Base-by-base conservation (phyloP, 345 rosid species). In the Corymbia maculata region DNA sequence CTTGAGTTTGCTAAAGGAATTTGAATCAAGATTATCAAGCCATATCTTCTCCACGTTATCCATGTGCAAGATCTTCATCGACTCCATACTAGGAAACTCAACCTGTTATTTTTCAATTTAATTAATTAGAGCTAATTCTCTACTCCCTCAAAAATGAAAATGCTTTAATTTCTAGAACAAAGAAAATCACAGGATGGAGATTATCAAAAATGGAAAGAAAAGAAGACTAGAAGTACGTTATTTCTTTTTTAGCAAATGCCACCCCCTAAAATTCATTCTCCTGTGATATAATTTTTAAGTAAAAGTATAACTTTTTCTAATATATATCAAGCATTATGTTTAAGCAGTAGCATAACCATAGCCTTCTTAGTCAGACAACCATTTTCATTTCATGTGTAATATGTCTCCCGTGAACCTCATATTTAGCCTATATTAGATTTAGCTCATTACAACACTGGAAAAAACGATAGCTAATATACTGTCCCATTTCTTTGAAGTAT, bases 341-440 rank as follows among this genome's bases (percentile, higher is more conserved):
- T 66, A 1, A 8, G 22, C 0, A 15, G 2, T 68, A 30, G 12
- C 42, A 3, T 68, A 11, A 61, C 16, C 32, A 28, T 28, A 61
- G 7, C 4, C 70, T 5, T 6, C 16, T 61, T 3, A 53, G 59
- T 53, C 17, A 53, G 59, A 53, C 59, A 53, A 19, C 2, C 9
- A 53, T 19, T 1, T 7, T 19, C 26, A 53, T 53, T 19, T 53
- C 4, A 0, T 19, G 26, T 1, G 3, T 53, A 7, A 19, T 0
- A 7, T 53, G 24, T 53, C 24, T 53, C 57, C 10, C 57, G 10
- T 11, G 3, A 59, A 59, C 4, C 66, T 59, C 68, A 59, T 10
- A 59, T 59, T 26, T 59, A 12, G 4, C 30, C 4, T 3, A 26
- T 59, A 0, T 13, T 26, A 28, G 15, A 61, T 61, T 61, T 26